Percentiles rank a stretch among this genome's conserved stretches.
phyloP scores from a whole-genome alignment of 768 basidiomycete genomes.

The Jaapia argillacea region DNA sequence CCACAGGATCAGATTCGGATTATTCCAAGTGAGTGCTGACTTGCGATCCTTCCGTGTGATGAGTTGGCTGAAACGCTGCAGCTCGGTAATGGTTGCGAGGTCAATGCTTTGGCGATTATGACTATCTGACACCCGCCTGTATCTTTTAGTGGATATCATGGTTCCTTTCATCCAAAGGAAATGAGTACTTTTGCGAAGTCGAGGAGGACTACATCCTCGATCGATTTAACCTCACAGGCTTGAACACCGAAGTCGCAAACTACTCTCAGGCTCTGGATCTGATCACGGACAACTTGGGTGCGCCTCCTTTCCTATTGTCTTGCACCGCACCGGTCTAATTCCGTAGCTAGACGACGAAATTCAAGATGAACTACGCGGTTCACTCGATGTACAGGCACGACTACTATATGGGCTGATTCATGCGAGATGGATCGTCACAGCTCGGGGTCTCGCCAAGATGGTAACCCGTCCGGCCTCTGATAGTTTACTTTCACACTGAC shows the following conservation, averaged over 20 bases:
- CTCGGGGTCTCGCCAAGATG: conserved; percentile 92
- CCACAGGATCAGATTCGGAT: conserved; percentile 90
- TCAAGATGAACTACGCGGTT: conserved; percentile 86
- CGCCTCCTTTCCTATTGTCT: conserved; percentile 15
- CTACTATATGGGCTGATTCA: conserved; percentile 95
- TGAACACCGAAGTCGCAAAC: conserved; percentile 93
- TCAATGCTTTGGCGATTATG: not conserved
- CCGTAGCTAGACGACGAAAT: conserved; percentile 71
- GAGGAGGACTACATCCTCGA: conserved; percentile 99
- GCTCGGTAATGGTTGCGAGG: conserved; percentile 10
- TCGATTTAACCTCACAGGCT: conserved; percentile 94
- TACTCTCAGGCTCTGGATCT: conserved; percentile 91
- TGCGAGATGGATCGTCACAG: conserved; percentile 94
- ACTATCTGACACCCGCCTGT: not conserved
- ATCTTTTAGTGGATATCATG: conserved; percentile 73
- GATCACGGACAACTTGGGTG: conserved; percentile 92
- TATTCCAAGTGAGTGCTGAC: conserved; percentile 88
- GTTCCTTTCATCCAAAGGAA: conserved; percentile 95
- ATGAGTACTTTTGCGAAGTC: conserved; percentile 99
- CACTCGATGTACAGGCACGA: conserved; percentile 88
- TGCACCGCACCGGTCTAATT: not conserved
- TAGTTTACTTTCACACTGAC: conserved; percentile 1
- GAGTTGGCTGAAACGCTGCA: conserved; percentile 1
- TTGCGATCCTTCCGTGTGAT: conserved; percentile 1
- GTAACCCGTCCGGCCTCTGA: conserved; percentile 26